A percentile compares a stretch with the other conserved stretches of the same genome.
These are phyloP conservation scores for Pyrenophora teres DNA, from an alignment of 2,329 filamentous ascomycete genomes.

Conservation along the genomic window DNA sequence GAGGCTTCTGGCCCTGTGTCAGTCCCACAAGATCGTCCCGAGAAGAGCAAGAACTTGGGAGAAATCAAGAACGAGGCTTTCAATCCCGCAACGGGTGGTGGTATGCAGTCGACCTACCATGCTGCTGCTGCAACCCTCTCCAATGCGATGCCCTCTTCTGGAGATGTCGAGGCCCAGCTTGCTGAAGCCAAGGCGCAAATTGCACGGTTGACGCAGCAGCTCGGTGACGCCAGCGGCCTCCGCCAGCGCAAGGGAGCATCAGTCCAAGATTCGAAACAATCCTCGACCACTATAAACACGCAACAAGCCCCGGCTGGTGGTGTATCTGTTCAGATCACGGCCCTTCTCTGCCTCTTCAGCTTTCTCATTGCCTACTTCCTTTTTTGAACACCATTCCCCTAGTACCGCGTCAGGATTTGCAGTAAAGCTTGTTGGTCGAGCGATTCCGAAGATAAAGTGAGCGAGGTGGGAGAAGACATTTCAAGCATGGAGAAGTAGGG, in stretches of 20 bases:
- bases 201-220: conserved; percentile 66
- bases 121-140: conserved; percentile 57
- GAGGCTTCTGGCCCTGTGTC: conserved; percentile 47
- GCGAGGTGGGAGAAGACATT: conserved; percentile 26
- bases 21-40: conserved; percentile 45
- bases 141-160: conserved; percentile 54
- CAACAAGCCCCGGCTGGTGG: conserved; percentile 66
- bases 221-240: conserved; percentile 62
- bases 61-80: conserved; percentile 49
- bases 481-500: conserved; percentile 10
- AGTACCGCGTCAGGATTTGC: conserved; percentile 22
- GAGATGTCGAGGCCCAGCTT: conserved; percentile 74
- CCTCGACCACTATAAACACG: conserved; percentile 57
- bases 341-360: conserved; percentile 81
- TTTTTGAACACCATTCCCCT: conserved; percentile 66
- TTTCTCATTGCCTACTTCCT: conserved; percentile 96
- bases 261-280: conserved; percentile 57
- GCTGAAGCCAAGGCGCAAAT: conserved; percentile 76
- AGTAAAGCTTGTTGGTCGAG: conserved; percentile 26
- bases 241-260: conserved; percentile 75
- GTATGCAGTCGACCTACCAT: conserved; percentile 47
- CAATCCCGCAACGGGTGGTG: conserved; percentile 46
- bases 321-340: conserved; percentile 84
- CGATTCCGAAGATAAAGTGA: conserved; percentile 27
- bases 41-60: conserved; percentile 48